Percentiles rank a stretch among this genome's conserved stretches.
These are phyloP conservation scores for Fusarium vanettenii DNA, from an alignment of 2,329 filamentous ascomycete species.

Conservation along the genomic window DNA sequence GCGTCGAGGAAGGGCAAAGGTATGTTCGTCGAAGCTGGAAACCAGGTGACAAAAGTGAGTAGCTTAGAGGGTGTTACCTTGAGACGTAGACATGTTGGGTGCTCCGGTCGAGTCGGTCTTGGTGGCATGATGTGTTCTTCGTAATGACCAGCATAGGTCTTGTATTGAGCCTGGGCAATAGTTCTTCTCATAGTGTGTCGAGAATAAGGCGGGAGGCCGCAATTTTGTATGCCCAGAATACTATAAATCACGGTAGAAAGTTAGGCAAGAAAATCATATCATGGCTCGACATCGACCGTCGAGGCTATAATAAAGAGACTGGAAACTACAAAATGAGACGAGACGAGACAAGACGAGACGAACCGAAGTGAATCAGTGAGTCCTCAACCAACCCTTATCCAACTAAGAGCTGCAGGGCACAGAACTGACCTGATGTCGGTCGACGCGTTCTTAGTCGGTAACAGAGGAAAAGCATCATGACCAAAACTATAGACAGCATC, in stretches of 20 bases:
- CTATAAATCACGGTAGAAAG: not conserved
- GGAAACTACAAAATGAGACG: not conserved
- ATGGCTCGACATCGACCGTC: not conserved
- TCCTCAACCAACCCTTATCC: no score
- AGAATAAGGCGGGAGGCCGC: not conserved
- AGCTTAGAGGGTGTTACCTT: not conserved
- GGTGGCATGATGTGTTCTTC: not conserved
- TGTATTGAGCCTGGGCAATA: not conserved
- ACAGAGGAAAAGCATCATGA: not conserved
- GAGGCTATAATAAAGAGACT: not conserved
- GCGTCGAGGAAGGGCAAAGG: not conserved
- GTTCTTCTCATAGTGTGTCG: not conserved
- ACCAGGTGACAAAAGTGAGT: not conserved
- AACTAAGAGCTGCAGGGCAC: no score
- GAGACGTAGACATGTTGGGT: not conserved
- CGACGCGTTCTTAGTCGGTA: no score
- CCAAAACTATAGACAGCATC: not conserved
- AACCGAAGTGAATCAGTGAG: no score
- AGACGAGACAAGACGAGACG: no score
- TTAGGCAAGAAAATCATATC: not conserved
- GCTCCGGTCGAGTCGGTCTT: not conserved
- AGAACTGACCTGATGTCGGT: no score
- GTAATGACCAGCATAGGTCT: not conserved
- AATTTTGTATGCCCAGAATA: not conserved
- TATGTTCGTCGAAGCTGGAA: not conserved